These are phyloP conservation scores for Scytalidium lignicola DNA, from an alignment of 2,329 filamentous ascomycete genomes.

Conservation along the genomic window DNA sequence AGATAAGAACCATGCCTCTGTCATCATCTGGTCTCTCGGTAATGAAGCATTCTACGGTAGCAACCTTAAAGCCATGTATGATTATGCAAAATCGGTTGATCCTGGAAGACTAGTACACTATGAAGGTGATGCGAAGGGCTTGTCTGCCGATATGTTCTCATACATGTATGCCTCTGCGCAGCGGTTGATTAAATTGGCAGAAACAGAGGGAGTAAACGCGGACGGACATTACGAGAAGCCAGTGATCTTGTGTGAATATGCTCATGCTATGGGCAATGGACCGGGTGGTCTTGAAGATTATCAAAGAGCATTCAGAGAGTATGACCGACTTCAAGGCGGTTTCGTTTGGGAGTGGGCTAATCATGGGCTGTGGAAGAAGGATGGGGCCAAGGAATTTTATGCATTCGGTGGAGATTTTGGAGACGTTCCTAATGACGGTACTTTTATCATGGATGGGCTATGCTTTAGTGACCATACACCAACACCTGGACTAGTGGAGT, in stretches of 20 bases:
- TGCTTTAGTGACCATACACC: slow-evolving; percentile 48
- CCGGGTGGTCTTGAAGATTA: slow-evolving; percentile 68
- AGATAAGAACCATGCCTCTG: slow-evolving; percentile 50
- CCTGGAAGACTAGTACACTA: slow-evolving; percentile 50
- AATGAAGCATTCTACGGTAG: slow-evolving; percentile 62
- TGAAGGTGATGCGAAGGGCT: slow-evolving; percentile 46
- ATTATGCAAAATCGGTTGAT: slow-evolving; percentile 46
- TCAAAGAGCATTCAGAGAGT: slow-evolving; percentile 48
- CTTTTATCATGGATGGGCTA: slow-evolving; percentile 59
- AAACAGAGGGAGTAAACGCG: slow-evolving; percentile 37
- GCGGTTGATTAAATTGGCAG: slow-evolving; percentile 29
- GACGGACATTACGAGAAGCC: slow-evolving; percentile 44
- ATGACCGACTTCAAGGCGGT: slow-evolving; percentile 31
- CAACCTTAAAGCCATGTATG: slow-evolving; percentile 64
- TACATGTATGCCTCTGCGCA: slow-evolving; percentile 49
- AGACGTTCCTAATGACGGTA: slow-evolving; percentile 54
- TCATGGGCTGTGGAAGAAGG: slow-evolving; percentile 48
- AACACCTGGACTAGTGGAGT: slow-evolving; percentile 50
- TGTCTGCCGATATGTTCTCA: slow-evolving; percentile 49
- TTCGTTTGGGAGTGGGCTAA: slow-evolving; percentile 62
- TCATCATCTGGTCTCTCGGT: slow-evolving; percentile 54
- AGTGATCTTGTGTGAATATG: slow-evolving; percentile 54
- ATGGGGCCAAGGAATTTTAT: slow-evolving; percentile 41
- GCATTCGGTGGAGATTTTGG: slow-evolving; percentile 60
- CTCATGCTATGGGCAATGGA: slow-evolving; percentile 68